Base-by-base conservation (phyloP, 768 basidiomycete genomes). In the Cystobasidium tubakii region DNA sequence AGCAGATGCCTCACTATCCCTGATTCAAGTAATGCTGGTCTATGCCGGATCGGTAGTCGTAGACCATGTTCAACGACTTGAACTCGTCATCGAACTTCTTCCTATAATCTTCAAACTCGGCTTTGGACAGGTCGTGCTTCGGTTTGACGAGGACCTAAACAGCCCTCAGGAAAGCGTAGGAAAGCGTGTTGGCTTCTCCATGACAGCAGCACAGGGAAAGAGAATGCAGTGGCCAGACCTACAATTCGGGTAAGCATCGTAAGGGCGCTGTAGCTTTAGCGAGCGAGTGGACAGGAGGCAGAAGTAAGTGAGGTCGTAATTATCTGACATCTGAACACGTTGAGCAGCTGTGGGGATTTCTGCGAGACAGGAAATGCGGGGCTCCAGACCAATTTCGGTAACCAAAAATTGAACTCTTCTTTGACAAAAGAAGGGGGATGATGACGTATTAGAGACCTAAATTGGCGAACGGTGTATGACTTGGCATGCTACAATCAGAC, bases 1-100 rank as follows among this genome's bases (percentile, higher is more conserved):
- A n/a, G n/a, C n/a, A n/a, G n/a, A n/a, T n/a, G n/a, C n/a, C 63
- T 65, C 44, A 42, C 63, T 65, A 42, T 25, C 63, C 63, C 44
- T 65, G 63, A 46, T 65, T 65, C 17, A 65, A n/a, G 29, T 27
- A 36, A 27, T 65, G 63, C 36, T 34, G 10, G 39, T 65, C 63
- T 25, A 36, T 27, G 27, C 33, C 44, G 9, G 31, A 34, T 6
- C 63, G 63, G 25, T 42, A 65, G 34, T 65, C 63, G 63, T 36
- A 65, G 39, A 65, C 63, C 63, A 65, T 65, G 39, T 42, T 29
- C 10, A 65, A 25, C 13, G 36, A 27, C 36, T 65, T 42, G 63
- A 65, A 65, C 39, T 42, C 44, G 12, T 65, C 44, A 15, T 65
- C 63, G 63, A 65, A 65, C 7, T 23, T 36, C 63, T 42, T 3